These are phyloP conservation scores for Russula foetens DNA, from an alignment of 768 basidiomycete genomes.

Conservation along the genomic window DNA sequence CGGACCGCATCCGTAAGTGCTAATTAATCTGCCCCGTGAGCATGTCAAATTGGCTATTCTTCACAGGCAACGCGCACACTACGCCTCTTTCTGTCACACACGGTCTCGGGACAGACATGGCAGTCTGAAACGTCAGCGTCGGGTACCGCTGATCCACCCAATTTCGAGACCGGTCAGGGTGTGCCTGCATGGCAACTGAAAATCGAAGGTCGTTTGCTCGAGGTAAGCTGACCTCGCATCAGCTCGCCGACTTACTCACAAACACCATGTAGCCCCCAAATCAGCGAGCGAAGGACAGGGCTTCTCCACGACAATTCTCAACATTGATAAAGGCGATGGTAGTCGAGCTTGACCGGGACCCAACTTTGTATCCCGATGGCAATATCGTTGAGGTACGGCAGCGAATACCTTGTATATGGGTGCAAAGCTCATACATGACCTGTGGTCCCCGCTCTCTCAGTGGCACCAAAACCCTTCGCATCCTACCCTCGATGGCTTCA, in stretches of 20 bases:
- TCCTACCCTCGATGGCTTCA: conserved; percentile 77
- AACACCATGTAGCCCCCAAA: conserved; percentile 40
- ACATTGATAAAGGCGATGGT: conserved; percentile 77
- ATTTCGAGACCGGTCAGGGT: conserved; percentile 79
- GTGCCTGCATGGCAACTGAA: conserved; percentile 86
- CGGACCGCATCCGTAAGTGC: conserved; percentile 58
- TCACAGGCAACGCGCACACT: conserved; percentile 74
- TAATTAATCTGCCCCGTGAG: neutral
- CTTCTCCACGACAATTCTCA: conserved; percentile 69
- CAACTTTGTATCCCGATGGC: conserved; percentile 68
- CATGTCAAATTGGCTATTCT: neutral
- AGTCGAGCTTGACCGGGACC: conserved; percentile 82
- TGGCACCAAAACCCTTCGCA: conserved; percentile 55
- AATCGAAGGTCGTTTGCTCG: conserved; percentile 80
- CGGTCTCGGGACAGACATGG: conserved; percentile 80
- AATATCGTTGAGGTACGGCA: conserved; percentile 82
- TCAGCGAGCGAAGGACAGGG: conserved; percentile 55
- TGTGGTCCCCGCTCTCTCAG: conserved; percentile 27
- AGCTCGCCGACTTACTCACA: neutral
- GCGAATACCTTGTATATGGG: neutral
- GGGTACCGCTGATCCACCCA: conserved; percentile 36
- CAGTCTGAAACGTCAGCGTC: conserved; percentile 42
- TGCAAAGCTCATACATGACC: neutral
- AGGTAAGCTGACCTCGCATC: conserved; percentile 38
- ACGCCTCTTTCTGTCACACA: conserved; percentile 82